These are phyloP conservation scores for Punctularia strigosozonata DNA, from an alignment of 768 basidiomycete genomes.

Conservation along the genomic window DNA sequence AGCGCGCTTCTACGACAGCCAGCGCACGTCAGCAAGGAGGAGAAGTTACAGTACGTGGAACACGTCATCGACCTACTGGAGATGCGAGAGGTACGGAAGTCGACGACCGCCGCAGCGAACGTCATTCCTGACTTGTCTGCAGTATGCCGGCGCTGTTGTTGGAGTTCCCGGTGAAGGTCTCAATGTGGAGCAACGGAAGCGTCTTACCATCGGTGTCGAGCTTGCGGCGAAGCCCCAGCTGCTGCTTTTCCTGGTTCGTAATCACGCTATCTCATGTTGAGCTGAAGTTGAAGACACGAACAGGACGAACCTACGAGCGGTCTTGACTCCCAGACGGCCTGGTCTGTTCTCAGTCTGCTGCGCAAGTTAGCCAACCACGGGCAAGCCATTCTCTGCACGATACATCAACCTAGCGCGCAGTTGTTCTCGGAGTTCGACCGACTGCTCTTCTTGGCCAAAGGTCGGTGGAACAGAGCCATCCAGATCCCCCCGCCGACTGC, in stretches of 20 bases:
- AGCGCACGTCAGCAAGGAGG: conserved; percentile 45
- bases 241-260: conserved; percentile 62
- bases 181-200: conserved; percentile 63
- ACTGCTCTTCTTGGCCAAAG: conserved; percentile 46
- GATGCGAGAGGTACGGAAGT: too few relatives aligned
- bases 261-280: too few relatives aligned
- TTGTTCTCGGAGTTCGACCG: conserved; percentile 83
- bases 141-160: too few relatives aligned
- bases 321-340: conserved; percentile 57
- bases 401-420: conserved; percentile 79
- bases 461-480: too few relatives aligned
- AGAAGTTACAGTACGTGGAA: conserved; percentile 73
- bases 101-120: too few relatives aligned
- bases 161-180: conserved; percentile 73
- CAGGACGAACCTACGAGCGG: conserved; percentile 43
- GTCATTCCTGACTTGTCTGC: too few relatives aligned
- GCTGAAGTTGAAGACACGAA: too few relatives aligned
- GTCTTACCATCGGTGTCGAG: conserved; percentile 86
- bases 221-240: conserved; percentile 79
- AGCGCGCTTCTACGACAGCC: conserved; percentile 81
- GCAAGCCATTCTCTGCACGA: conserved; percentile 84
- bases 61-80: conserved; percentile 79
- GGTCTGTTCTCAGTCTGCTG: conserved; percentile 74
- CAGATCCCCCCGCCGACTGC: conserved; percentile 17
- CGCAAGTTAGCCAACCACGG: conserved; percentile 76